Conservation (phyloP, 2,329 filamentous ascomycete genomes). For the Fusarium palustre region DNA sequence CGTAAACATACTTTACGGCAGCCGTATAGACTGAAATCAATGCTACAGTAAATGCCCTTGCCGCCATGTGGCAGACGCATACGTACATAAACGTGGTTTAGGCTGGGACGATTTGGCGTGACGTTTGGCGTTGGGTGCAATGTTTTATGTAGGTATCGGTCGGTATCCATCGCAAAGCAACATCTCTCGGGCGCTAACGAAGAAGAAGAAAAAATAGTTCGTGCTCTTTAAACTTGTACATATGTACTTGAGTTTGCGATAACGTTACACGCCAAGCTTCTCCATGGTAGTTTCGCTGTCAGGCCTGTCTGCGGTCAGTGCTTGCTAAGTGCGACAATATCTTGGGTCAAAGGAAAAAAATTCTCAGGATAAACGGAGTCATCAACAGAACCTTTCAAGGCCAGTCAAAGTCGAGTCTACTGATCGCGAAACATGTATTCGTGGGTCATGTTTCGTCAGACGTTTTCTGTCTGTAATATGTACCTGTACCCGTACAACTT, state of each 20-base stretch:
- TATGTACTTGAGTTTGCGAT: constrained; percentile 18
- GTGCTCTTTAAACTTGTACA: constrained; percentile 12
- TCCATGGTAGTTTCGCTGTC: neutral
- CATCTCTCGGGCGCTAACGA: constrained; percentile 1
- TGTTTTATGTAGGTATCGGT: neutral
- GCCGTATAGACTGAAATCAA: neutral
- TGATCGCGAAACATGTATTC: constrained; percentile 14
- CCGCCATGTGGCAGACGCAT: constrained; percentile 41
- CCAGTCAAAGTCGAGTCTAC: neutral
- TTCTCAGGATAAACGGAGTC: constrained; percentile 3
- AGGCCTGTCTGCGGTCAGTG: neutral
- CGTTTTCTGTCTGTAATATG: neutral
- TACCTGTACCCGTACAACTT: neutral
- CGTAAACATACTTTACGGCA: constrained; percentile 10
- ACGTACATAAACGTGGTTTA: constrained; percentile 20
- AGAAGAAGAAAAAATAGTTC: neutral
- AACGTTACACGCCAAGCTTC: neutral
- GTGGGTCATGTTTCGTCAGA: constrained; percentile 7
- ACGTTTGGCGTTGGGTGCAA: constrained; percentile 1
- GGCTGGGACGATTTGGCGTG: constrained; percentile 25
- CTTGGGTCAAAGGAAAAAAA: constrained; percentile 22
- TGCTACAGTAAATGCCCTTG: constrained; percentile 10
- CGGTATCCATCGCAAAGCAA: constrained; percentile 1
- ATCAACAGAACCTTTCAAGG: constrained; percentile 2
- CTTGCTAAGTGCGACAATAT: neutral